A percentile compares a stretch with the other conserved stretches of the same genome.
Conservation (phyloP, 306 rosid species). For the Datisca glomerata region DNA sequence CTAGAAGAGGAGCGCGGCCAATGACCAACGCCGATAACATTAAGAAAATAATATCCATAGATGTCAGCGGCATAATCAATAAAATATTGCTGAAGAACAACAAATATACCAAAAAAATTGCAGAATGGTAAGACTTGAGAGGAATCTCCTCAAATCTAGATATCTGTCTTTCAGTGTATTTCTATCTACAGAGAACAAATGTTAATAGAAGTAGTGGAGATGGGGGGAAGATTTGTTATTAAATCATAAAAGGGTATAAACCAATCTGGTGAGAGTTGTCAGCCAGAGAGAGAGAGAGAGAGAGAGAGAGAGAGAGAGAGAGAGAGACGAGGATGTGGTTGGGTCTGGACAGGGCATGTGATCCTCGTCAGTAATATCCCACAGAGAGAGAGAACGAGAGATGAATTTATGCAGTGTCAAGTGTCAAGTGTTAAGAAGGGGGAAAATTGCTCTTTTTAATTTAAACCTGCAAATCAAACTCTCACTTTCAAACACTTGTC, state of each 20-base stretch:
- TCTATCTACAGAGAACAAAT: slow-evolving; percentile 13
- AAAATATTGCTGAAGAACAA: neutral
- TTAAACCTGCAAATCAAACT: slow-evolving; percentile 1
- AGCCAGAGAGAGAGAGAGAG: neutral
- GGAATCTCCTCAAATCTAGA: neutral
- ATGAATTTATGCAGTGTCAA: neutral
- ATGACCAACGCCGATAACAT: neutral
- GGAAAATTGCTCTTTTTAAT: neutral
- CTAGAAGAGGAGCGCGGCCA: neutral
- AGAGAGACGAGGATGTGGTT: slow-evolving; percentile 30
- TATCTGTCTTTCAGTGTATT: neutral
- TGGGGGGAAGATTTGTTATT: slow-evolving; percentile 16
- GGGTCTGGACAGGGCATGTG: slow-evolving; percentile 88
- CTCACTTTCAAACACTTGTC: neutral
- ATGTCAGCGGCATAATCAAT: neutral
- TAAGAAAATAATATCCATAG: neutral
- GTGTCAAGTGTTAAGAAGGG: neutral
- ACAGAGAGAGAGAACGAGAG: slow-evolving; percentile 2
- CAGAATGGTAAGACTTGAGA: slow-evolving; percentile 1
- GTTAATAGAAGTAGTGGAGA: slow-evolving; percentile 24
- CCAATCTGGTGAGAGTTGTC: slow-evolving; percentile 1
- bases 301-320: slow-evolving; percentile 1
- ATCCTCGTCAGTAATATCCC: slow-evolving; percentile 40
- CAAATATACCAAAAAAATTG: neutral
- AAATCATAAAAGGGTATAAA: slow-evolving; percentile 4